These are phyloP conservation scores for Verticillium nonalfalfae DNA, from an alignment of 2,329 filamentous ascomycete species.

Conservation along the genomic window DNA sequence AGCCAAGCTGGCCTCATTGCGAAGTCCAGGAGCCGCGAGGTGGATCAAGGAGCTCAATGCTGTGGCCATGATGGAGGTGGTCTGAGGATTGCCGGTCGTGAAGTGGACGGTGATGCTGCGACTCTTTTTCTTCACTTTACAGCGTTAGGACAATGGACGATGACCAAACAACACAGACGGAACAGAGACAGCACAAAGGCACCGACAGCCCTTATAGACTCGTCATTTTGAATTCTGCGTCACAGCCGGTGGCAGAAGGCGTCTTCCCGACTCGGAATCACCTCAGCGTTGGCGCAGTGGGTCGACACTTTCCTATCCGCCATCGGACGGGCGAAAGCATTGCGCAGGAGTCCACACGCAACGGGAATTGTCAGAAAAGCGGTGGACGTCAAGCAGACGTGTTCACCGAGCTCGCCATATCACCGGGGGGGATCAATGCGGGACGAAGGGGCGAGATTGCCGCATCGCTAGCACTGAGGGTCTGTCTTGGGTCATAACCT, in stretches of 20 bases:
- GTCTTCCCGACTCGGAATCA: conserved; percentile 12
- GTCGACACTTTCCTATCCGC: conserved; percentile 5
- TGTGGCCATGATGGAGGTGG: conserved; percentile 3
- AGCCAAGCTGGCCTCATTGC: neutral
- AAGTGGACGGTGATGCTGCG: neutral
- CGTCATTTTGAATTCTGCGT: neutral
- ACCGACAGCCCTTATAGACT: neutral
- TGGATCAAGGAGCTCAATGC: conserved; percentile 5
- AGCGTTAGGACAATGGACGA: no score
- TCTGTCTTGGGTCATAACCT: neutral
- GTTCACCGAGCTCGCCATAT: neutral
- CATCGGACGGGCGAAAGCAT: conserved; percentile 8
- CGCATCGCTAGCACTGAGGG: neutral
- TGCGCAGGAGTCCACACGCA: neutral
- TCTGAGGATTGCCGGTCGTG: neutral
- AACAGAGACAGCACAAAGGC: neutral
- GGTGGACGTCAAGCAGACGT: conserved; percentile 10
- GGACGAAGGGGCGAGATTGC: neutral
- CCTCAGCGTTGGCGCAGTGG: conserved; percentile 12
- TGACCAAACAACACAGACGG: no score
- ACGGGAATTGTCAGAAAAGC: conserved; percentile 9
- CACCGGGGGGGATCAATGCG: neutral
- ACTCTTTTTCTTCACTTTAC: no score
- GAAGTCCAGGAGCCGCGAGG: neutral
- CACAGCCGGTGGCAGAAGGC: conserved; percentile 2